phyloP scores from a whole-genome alignment of 2,329 filamentous ascomycete species.

The Diaporthe vexans region DNA sequence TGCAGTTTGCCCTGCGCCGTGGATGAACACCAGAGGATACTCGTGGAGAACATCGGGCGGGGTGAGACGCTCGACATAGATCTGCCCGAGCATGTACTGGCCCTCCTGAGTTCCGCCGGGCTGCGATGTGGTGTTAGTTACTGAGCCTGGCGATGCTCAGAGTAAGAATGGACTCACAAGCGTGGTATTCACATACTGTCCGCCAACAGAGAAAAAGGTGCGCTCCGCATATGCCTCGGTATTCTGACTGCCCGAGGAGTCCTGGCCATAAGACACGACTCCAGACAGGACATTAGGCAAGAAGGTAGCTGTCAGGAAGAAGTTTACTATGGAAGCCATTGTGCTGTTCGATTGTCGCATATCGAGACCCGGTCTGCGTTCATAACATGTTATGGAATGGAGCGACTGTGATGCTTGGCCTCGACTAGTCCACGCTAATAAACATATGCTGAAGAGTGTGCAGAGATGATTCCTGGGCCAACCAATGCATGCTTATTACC shows the following conservation, averaged over 20 bases:
- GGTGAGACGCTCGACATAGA: constrained; percentile 37
- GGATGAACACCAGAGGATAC: constrained; percentile 33
- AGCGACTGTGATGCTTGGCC: too few species aligned
- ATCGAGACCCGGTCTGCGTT: too few species aligned
- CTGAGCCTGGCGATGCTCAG: not conserved
- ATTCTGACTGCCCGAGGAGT: too few species aligned
- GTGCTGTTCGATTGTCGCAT: not conserved
- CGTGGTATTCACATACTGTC: constrained; percentile 18
- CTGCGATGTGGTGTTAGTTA: not conserved
- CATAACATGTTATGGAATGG: too few species aligned
- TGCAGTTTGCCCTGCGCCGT: constrained; percentile 29
- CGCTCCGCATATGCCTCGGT: not conserved
- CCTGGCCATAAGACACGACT: not conserved
- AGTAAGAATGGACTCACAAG: not conserved
- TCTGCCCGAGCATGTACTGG: constrained; percentile 34
- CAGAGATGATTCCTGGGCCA: too few species aligned
- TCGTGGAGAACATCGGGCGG: not conserved
- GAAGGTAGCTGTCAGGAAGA: not conserved
- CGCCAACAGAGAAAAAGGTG: constrained; percentile 17
- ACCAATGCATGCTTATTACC: too few species aligned
- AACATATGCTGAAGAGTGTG: too few species aligned
- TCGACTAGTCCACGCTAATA: too few species aligned
- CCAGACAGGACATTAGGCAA: not conserved
- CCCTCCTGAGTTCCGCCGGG: not conserved
- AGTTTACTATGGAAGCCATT: not conserved